These are phyloP conservation scores for Diospyros kaki DNA, from an alignment of 148 eudicot species.

Conservation along the genomic window DNA sequence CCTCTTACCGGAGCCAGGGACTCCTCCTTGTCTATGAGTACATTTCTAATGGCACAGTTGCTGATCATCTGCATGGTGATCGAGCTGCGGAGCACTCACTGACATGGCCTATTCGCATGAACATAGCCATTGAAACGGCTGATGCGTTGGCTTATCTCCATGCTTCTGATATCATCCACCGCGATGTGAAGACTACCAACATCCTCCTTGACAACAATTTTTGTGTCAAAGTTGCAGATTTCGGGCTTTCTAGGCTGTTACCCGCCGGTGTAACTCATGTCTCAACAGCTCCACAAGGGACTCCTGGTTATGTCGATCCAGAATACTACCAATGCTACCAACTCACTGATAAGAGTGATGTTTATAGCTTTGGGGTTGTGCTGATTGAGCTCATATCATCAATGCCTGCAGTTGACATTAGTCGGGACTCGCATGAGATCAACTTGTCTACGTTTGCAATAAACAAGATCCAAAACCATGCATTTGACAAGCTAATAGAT, in stretches of 20 bases:
- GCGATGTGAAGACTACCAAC: slow-evolving; percentile 8
- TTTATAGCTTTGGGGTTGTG: slow-evolving; percentile 68
- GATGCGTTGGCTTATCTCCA: slow-evolving; percentile 24
- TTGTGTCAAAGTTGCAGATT: slow-evolving; percentile 37
- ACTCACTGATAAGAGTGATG: slow-evolving; percentile 51
- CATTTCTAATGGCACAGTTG: slow-evolving; percentile 8
- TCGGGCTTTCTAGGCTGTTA: slow-evolving; percentile 41
- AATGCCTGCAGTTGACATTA: slow-evolving; percentile 2
- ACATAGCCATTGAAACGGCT: slow-evolving; percentile 42
- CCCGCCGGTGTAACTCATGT: neutral
- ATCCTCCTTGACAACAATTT: slow-evolving; percentile 19
- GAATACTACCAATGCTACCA: slow-evolving; percentile 43
- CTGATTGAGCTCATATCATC: slow-evolving; percentile 28
- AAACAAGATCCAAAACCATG: slow-evolving; percentile 30
- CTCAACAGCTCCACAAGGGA: slow-evolving; percentile 1
- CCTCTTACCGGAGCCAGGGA: slow-evolving; percentile 30
- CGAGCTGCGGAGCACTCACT: slow-evolving; percentile 22
- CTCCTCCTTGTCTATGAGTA: slow-evolving; percentile 9
- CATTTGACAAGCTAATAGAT: slow-evolving; percentile 30
- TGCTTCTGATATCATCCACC: slow-evolving; percentile 12
- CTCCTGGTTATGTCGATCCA: slow-evolving; percentile 33
- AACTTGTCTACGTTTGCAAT: slow-evolving; percentile 22
- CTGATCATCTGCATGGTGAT: slow-evolving; percentile 21
- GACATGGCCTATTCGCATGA: slow-evolving; percentile 38
- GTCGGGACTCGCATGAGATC: neutral